Conservation (phyloP, 129 eudicot species). For the Helichrysum umbraculigerum region DNA sequence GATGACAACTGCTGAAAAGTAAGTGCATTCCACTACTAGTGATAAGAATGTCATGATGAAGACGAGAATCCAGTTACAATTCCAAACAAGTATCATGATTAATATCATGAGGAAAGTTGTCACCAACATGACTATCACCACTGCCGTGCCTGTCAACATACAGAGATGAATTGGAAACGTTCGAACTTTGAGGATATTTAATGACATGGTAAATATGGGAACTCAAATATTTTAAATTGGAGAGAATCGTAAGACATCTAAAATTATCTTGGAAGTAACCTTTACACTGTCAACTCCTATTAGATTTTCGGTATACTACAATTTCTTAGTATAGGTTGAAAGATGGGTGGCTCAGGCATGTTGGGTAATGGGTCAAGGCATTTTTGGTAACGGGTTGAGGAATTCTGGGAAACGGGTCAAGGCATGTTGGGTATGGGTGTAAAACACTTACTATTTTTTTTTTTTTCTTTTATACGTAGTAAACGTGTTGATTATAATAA, state of each 20-base stretch:
- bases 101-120: constrained; percentile 7
- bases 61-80: constrained; percentile 8
- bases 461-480: not conserved
- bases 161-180: not conserved
- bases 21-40: constrained; percentile 10
- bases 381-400: not conserved
- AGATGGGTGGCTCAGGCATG: not conserved
- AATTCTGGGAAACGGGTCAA: not conserved
- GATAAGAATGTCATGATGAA: constrained; percentile 6
- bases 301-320: not conserved
- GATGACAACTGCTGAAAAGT: constrained; percentile 4
- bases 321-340: not conserved
- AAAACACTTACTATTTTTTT: not conserved
- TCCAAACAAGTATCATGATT: constrained; percentile 10
- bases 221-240: not conserved
- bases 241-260: not conserved
- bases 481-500: not conserved
- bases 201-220: not conserved
- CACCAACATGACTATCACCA: constrained; percentile 15
- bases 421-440: not conserved
- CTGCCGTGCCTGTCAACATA: constrained; percentile 4
- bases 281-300: not conserved
- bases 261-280: not conserved
- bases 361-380: not conserved
- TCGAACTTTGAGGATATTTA: not conserved